A percentile compares a stretch with the other conserved stretches of the same genome.
Conservation (phyloP, 768 basidiomycete genomes). For the Russula ochroleuca region DNA sequence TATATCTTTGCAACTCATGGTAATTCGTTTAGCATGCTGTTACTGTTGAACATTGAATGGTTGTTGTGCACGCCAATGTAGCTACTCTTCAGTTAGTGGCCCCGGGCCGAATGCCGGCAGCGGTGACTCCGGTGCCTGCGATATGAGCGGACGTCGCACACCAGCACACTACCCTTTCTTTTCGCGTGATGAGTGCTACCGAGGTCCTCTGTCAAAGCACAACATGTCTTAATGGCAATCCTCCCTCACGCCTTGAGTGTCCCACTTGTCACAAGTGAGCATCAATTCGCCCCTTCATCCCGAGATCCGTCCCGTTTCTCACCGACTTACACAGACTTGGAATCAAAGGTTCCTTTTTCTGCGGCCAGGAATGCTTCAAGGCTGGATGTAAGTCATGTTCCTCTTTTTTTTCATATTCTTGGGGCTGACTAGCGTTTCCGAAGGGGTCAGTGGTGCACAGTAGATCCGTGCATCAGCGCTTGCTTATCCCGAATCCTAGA, state of each 20-base stretch:
- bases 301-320: constrained; percentile 8
- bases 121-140: no score
- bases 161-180: neutral
- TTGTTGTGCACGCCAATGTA: neutral
- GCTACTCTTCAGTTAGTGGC: neutral
- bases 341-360: constrained; percentile 84
- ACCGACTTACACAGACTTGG: constrained; percentile 51
- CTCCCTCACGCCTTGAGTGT: constrained; percentile 83
- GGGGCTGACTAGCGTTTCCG: constrained; percentile 13
- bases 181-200: constrained; percentile 37
- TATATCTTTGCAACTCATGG: constrained; percentile 13
- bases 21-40: constrained; percentile 15
- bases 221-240: constrained; percentile 73
- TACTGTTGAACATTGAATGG: neutral
- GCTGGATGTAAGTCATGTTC: constrained; percentile 65
- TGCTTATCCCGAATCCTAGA: constrained; percentile 42
- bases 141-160: neutral
- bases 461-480: constrained; percentile 22
- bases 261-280: constrained; percentile 89
- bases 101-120: constrained; percentile 17
- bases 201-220: constrained; percentile 61
- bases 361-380: constrained; percentile 96
- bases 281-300: neutral
- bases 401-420: constrained; percentile 12
- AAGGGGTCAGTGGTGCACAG: constrained; percentile 31